Evolutionary conservation across 2,329 filamentous ascomycete genomes (phyloP), one percentile per base, ranked within the genome.

Genomic region (Penicillium capsulatum): DNA sequence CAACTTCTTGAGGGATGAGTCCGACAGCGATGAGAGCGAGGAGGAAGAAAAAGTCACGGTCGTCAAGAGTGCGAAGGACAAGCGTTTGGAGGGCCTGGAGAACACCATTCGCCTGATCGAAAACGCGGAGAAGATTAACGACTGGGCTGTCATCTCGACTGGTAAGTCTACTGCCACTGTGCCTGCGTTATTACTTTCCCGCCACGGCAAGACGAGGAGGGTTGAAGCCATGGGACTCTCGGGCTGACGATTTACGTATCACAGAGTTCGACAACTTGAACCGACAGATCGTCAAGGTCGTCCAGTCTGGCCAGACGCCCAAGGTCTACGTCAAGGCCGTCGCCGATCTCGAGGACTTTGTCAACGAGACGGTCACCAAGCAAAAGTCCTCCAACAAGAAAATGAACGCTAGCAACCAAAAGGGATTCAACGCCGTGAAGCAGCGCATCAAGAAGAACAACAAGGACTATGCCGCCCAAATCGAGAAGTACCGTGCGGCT

Each of bases 401-500:
- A 79, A 95, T 97, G 90, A 98, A 95, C 72, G 89, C 90, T 47
- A 92, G 84, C 62, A 94, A 91, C 64, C 85, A 89, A 52, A 87
- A 89, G 70, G 89, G 90, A 60, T 79, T 98, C 60, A 98, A 97
- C 67, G 88, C 90, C 48, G 86, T 97, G 61, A 94, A 96, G 73
- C 92, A 98, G 69, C 90, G 90, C 72, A 88, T 98, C 74, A 90
- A 91, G 80, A 97, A 96, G 80, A 91, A 91, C 72, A 94, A 91
- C 77, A 94, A 94, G 72, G 91, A 97, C 51, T 91, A 91, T 71
- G 80, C 87, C 61, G 74, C 78, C 47, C 86, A 95, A 61, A 84
- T 98, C 58, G 88, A 95, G 55, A 79, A 83, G 50, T 98, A 91
- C 74, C 79, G 86, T 54, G 83, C 80, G 49, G 81, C 94, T 67